Percentiles rank a stretch among this genome's conserved stretches.
Conservation (phyloP, 2,329 filamentous ascomycete genomes). For the Pseudogymnoascus sp. region DNA sequence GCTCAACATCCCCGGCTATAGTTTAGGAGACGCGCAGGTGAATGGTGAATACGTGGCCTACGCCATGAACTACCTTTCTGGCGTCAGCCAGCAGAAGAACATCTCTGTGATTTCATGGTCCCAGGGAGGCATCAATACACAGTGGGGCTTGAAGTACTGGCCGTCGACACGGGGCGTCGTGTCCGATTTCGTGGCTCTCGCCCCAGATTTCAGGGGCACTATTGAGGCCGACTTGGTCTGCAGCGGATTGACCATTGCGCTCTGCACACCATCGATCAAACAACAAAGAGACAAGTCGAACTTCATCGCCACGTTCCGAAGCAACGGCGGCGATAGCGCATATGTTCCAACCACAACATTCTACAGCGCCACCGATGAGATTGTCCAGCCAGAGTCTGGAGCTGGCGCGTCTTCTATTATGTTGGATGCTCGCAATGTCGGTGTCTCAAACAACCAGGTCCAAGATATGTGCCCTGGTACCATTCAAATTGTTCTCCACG, state of each 20-base stretch:
- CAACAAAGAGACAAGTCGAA: constrained; percentile 41
- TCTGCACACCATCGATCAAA: constrained; percentile 35
- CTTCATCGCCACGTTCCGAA: constrained; percentile 37
- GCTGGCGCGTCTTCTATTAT: constrained; percentile 38
- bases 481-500: constrained; percentile 29
- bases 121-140: constrained; percentile 46
- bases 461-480: constrained; percentile 37
- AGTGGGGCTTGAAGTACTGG: constrained; percentile 54
- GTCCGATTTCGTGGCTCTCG: constrained; percentile 45
- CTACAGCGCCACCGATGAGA: constrained; percentile 43
- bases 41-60: constrained; percentile 51
- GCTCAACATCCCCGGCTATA: constrained; percentile 45
- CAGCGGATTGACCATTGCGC: constrained; percentile 9
- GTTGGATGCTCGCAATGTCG: constrained; percentile 28
- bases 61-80: constrained; percentile 49
- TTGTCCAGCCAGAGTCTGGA: constrained; percentile 45
- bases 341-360: constrained; percentile 50
- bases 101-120: constrained; percentile 46
- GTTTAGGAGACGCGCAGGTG: constrained; percentile 41
- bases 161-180: constrained; percentile 39
- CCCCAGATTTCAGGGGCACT: constrained; percentile 47
- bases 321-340: constrained; percentile 41
- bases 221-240: constrained; percentile 28
- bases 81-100: constrained; percentile 32
- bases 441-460: constrained; percentile 44